Evolutionary conservation across 345 rosid genomes (phyloP), one percentile per base, ranked within the genome.

Genomic region (Balakata baccata): DNA sequence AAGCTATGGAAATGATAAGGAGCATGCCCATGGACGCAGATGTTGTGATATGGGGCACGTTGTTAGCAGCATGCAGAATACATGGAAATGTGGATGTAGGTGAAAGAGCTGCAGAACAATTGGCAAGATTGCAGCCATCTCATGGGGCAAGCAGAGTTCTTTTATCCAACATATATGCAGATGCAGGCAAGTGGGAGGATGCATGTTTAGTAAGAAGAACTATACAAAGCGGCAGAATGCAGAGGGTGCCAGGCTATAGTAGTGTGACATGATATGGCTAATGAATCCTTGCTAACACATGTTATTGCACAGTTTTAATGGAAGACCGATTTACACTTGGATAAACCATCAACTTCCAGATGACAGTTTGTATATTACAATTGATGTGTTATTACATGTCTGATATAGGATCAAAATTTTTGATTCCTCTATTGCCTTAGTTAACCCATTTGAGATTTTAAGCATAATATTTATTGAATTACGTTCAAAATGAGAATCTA

Each of bases 131-230:
- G 82, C 89, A 91, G 43, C 93, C 91, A 8, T 77, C 84, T 63
- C 91, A 91, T 64, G 93, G 80, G 45, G 89, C 88, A 5, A 81
- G 92, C 63, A 81, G 84, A 74, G 92, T 88, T 67, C 84, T 89
- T 77, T 85, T 91, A 39, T 89, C 97, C 56, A 93, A 87, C 66
- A 69, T 91, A 38, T 93, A 93, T 84, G 97, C 98, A 60, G 85
- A 91, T 75, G 92, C 83, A 76, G 92, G 93, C 75, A 89, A 89
- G 84, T 91, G 97, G 97, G 85, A 83, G 71, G 97, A 93, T 61
- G 90, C 94, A 23, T 82, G 85, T 79, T 79, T 64, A 14, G 82
- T 86, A 0, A 85, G 97, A 78, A 77, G 73, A 72, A 77, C 66
- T 45, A 86, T 91, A 85, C 84, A 74, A 14, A 81, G 76, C 17